Percentiles rank a stretch among this genome's conserved stretches.
phyloP scores from a whole-genome alignment of 2,329 filamentous ascomycete genomes.

The Cadophora sp. region DNA sequence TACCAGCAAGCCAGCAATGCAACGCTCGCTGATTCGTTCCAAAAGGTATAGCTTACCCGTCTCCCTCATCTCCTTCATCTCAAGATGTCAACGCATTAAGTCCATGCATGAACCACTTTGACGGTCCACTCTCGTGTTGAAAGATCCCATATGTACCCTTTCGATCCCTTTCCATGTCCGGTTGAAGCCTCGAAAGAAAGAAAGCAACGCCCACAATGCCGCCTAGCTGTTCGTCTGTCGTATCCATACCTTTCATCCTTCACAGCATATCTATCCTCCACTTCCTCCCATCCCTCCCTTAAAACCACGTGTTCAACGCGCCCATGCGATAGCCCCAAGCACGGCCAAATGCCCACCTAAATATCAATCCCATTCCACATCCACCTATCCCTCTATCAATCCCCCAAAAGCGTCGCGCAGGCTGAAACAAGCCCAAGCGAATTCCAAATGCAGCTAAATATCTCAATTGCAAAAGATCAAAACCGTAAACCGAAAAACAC shows the following conservation, averaged over 20 bases:
- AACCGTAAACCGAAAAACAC: background rate
- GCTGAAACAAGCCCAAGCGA: background rate
- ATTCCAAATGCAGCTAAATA: background rate
- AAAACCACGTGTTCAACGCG: background rate
- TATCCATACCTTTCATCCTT: background rate
- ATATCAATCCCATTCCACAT: background rate
- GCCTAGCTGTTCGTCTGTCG: background rate
- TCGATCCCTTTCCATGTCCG: background rate
- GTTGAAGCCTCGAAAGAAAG: background rate
- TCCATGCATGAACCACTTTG: background rate
- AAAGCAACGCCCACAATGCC: slow-evolving; percentile 14
- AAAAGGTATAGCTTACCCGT: background rate
- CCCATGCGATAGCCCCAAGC: background rate
- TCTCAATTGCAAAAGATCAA: background rate
- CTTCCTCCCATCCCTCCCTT: background rate
- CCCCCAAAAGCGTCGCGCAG: background rate
- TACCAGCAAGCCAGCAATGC: background rate
- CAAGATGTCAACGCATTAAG: background rate
- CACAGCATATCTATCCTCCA: background rate
- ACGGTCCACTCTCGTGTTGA: background rate
- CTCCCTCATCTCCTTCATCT: background rate
- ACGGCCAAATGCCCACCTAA: background rate
- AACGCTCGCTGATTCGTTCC: background rate
- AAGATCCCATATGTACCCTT: background rate
- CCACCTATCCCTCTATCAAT: background rate